These are phyloP conservation scores for Citeromyces matritensis DNA, from an alignment of 805 yeast species.

Conservation along the genomic window DNA sequence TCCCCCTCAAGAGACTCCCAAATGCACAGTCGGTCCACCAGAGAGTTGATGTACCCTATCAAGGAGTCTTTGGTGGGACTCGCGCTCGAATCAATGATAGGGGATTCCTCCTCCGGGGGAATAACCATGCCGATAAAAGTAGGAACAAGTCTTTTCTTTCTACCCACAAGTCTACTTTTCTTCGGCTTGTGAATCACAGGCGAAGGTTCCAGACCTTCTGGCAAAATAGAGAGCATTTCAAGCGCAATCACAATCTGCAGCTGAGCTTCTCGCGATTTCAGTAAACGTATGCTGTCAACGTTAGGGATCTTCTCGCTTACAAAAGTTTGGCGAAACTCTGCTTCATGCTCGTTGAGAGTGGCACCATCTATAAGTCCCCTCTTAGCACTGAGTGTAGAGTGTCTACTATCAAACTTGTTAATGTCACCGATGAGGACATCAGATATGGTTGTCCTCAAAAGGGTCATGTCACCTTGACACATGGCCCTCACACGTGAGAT, in stretches of 20 bases:
- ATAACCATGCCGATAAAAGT: constrained; percentile 15
- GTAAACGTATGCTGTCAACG: constrained; percentile 1
- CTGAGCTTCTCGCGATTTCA: constrained; percentile 13
- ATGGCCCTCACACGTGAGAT: not conserved
- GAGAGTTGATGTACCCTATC: not conserved
- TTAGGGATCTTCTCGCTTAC: not conserved
- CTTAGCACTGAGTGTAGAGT: not conserved
- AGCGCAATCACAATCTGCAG: constrained; percentile 13
- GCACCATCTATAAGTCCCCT: not conserved
- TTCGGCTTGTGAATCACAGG: constrained; percentile 1
- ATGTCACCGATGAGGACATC: not conserved
- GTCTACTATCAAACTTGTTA: not conserved
- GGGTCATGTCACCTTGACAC: not conserved
- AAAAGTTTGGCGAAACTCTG: not conserved
- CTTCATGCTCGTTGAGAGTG: not conserved
- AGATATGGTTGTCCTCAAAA: too few species aligned
- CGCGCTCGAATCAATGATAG: not conserved
- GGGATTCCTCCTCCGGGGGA: constrained; percentile 4
- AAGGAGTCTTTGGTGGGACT: not conserved
- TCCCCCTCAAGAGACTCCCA: constrained; percentile 15
- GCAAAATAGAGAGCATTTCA: constrained; percentile 9
- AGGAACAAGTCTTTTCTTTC: constrained; percentile 15
- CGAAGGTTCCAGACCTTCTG: not conserved
- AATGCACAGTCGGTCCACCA: constrained; percentile 15
- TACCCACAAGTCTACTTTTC: constrained; percentile 10